A percentile compares a stretch with the other conserved stretches of the same genome.
Conservation (phyloP, 345 rosid genomes). For the Brassica napus region DNA sequence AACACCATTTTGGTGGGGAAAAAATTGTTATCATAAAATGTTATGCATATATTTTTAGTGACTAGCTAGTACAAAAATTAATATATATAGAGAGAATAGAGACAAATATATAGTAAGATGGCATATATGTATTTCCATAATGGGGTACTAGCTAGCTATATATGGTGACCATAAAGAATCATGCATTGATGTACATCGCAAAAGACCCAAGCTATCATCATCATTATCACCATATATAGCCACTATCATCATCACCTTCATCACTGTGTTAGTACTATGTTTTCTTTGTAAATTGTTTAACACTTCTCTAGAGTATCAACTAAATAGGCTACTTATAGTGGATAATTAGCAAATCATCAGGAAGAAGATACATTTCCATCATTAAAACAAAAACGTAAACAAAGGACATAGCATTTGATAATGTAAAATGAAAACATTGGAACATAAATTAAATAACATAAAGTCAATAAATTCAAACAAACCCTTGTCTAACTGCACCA, state of each 20-base stretch:
- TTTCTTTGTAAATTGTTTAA: neutral
- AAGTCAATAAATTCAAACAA: conserved; percentile 42
- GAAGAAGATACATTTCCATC: conserved; percentile 57
- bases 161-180: conserved; percentile 32
- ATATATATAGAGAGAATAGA: neutral
- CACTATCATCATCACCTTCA: conserved; percentile 20
- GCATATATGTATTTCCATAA: neutral
- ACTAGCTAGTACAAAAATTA: neutral
- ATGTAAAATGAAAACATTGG: conserved; percentile 57
- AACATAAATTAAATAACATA: conserved; percentile 45
- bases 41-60: neutral
- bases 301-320: conserved; percentile 7
- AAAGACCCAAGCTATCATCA: conserved; percentile 21
- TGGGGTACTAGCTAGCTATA: neutral
- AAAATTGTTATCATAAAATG: neutral
- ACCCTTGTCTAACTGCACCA: conserved; percentile 31
- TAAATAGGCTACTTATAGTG: neutral
- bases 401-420: conserved; percentile 19
- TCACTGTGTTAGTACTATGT: conserved; percentile 26
- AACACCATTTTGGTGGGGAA: neutral
- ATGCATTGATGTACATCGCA: conserved; percentile 32
- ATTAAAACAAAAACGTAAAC: conserved; percentile 18
- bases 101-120: neutral
- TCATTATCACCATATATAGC: conserved; percentile 1
- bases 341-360: conserved; percentile 42